Evolutionary conservation across 352 stramenopile genomes (phyloP).

Genomic region (Pythium guiyangense): DNA sequence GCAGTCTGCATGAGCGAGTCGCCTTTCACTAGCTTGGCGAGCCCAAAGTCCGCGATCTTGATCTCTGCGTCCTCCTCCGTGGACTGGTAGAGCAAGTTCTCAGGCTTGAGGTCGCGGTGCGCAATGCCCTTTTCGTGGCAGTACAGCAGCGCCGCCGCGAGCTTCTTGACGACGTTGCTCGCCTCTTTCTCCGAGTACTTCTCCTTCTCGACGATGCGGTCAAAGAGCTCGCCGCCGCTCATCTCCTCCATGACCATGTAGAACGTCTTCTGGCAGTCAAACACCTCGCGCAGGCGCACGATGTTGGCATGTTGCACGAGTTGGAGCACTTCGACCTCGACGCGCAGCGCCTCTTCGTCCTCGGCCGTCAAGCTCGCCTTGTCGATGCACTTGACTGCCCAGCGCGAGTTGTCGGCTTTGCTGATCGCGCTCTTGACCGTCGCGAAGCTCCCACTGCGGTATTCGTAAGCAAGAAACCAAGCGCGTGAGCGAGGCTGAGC

Average conservation of each 20-base stretch:
- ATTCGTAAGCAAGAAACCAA: constrained; percentile 4
- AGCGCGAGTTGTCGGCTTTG: constrained; percentile 72
- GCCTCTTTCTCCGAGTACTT: constrained; percentile 91
- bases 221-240: constrained; percentile 90
- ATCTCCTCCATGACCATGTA: constrained; percentile 93
- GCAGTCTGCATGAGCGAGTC: constrained; percentile 93
- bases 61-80: constrained; percentile 89
- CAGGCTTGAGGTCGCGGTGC: constrained; percentile 86
- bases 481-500: not conserved
- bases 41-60: constrained; percentile 92
- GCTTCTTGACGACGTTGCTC: constrained; percentile 77
- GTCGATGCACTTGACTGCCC: constrained; percentile 85
- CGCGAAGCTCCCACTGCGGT: constrained; percentile 70
- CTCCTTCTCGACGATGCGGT: constrained; percentile 90
- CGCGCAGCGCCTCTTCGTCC: constrained; percentile 74
- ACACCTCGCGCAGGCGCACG: constrained; percentile 83
- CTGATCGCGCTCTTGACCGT: constrained; percentile 81
- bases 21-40: constrained; percentile 89
- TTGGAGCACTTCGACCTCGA: constrained; percentile 83
- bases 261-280: constrained; percentile 86
- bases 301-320: constrained; percentile 86
- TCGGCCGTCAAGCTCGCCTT: constrained; percentile 73
- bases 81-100: constrained; percentile 87
- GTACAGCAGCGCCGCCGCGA: constrained; percentile 80
- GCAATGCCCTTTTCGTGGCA: constrained; percentile 90